Evolutionary conservation across 2,329 filamentous ascomycete genomes (phyloP).

Genomic region (Emmonsiellopsis sp.): DNA sequence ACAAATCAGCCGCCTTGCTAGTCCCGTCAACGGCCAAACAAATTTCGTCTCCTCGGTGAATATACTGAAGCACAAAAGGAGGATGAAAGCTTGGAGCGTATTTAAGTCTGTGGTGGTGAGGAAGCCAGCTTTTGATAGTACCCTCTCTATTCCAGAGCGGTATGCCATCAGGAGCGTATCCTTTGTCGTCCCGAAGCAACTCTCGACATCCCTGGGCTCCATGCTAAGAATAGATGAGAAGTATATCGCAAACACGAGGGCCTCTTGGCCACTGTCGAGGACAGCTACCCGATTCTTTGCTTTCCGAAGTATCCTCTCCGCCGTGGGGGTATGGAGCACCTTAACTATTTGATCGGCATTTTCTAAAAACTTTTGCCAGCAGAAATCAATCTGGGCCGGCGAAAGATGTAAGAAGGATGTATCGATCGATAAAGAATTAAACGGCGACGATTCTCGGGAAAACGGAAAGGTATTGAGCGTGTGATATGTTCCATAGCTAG

Average conservation of each 20-base stretch:
- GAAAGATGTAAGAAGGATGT: slow-evolving; percentile 5
- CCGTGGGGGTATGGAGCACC: slow-evolving; percentile 45
- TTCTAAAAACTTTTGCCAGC: slow-evolving; percentile 17
- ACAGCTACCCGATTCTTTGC: slow-evolving; percentile 38
- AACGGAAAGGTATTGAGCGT: background rate
- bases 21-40: slow-evolving; percentile 20
- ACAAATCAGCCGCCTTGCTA: slow-evolving; percentile 35
- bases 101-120: slow-evolving; percentile 48
- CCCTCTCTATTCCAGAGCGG: slow-evolving; percentile 50
- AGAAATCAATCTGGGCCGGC: slow-evolving; percentile 6
- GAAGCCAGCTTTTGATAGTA: slow-evolving; percentile 49
- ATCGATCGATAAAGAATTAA: slow-evolving; percentile 1
- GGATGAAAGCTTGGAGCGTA: slow-evolving; percentile 48
- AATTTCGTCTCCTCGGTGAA: slow-evolving; percentile 15
- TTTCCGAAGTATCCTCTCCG: slow-evolving; percentile 38
- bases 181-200: slow-evolving; percentile 20
- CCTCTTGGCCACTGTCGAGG: slow-evolving; percentile 42
- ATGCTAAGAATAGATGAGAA: slow-evolving; percentile 46
- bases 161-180: slow-evolving; percentile 40
- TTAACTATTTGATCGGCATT: slow-evolving; percentile 48
- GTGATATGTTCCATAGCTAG: background rate
- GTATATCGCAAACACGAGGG: slow-evolving; percentile 50
- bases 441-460: background rate
- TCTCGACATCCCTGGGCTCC: slow-evolving; percentile 23
- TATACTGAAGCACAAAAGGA: slow-evolving; percentile 44